Percentiles rank a stretch among this genome's conserved stretches.
Conservation (phyloP, 2,329 filamentous ascomycete species). For the Penicillium sp. region DNA sequence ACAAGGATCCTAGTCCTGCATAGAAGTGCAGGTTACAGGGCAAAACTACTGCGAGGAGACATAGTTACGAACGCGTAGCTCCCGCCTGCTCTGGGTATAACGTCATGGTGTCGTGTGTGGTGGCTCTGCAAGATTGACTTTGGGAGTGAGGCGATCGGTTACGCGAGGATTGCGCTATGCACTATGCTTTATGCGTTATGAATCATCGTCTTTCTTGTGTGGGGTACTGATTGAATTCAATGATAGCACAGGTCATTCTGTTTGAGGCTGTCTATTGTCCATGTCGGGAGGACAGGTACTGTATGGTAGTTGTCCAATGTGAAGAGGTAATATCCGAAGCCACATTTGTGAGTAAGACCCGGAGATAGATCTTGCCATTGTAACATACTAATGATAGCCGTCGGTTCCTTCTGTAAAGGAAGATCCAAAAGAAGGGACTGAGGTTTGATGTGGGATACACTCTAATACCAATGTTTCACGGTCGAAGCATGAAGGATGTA, state of each 20-base stretch:
- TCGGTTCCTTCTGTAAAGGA: no score
- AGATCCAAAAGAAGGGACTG: no score
- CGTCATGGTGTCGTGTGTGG: not conserved
- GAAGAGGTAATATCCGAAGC: no score
- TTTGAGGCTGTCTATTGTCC: not conserved
- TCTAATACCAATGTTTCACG: not conserved
- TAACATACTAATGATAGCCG: no score
- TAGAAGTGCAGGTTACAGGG: slow-evolving; percentile 16
- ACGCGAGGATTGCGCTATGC: not conserved
- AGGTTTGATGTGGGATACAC: no score
- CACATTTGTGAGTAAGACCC: no score
- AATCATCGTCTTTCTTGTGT: not conserved
- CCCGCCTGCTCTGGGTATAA: not conserved
- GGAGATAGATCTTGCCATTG: no score
- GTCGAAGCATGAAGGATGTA: not conserved
- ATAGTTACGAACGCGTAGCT: not conserved
- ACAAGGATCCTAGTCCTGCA: slow-evolving; percentile 18
- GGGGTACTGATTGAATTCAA: not conserved
- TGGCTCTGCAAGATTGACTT: not conserved
- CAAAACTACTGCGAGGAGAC: not conserved
- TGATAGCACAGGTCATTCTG: not conserved
- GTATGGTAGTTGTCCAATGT: not conserved
- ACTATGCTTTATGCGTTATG: not conserved
- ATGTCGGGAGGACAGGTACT: not conserved
- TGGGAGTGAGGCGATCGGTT: not conserved